Evolutionary conservation across 768 basidiomycete species (phyloP), one percentile per base, ranked within the genome.

Genomic region (Boletus huronensis): DNA sequence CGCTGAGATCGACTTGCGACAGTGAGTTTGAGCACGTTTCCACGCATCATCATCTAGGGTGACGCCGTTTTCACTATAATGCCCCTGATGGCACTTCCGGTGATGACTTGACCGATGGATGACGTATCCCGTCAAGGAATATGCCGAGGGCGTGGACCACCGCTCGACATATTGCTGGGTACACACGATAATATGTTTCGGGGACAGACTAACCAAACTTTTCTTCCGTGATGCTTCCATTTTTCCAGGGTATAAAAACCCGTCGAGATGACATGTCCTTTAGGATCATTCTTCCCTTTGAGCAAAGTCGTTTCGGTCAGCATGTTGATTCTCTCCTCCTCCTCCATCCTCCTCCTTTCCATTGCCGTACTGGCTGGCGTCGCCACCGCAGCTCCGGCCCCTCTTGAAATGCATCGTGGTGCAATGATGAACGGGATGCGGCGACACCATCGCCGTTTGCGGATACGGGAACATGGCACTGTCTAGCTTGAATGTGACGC

Each of bases 181-280:
- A 29, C 21, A n/a, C 34, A 32, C 23, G 32, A 9, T 2, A 9
- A 1, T 9, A 11, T 21, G 52, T 54, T 54, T 54, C 19, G 51
- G 14, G 28, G 21, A 40, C 11, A 19, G 23, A 44, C 19, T 29
- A 36, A 48, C 8, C 23, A 50, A 58, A 35, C 31, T 26, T 41
- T 21, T 26, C 11, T 3, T 14, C 21, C 32, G 7, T 32, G 17
- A n/a, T 13, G 23, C 32, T 46, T 36, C 46, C 23, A 21, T 40
- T 25, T 48, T 52, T 48, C 32, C 32, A 36, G 46, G 32, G 41
- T 53, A 58, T 58, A 64, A 58, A 57, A 38, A n/a, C 7, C 21
- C n/a, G 23, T 7, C 11, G 13, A 34, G 23, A 35, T 14, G 19
- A 29, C 26, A 14, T 16, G 42, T 14, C 16, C 29, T 8, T 13